A percentile compares a stretch with the other conserved stretches of the same genome.
phyloP scores from a whole-genome alignment of 768 basidiomycete species.

The Tephrocybe sp. region DNA sequence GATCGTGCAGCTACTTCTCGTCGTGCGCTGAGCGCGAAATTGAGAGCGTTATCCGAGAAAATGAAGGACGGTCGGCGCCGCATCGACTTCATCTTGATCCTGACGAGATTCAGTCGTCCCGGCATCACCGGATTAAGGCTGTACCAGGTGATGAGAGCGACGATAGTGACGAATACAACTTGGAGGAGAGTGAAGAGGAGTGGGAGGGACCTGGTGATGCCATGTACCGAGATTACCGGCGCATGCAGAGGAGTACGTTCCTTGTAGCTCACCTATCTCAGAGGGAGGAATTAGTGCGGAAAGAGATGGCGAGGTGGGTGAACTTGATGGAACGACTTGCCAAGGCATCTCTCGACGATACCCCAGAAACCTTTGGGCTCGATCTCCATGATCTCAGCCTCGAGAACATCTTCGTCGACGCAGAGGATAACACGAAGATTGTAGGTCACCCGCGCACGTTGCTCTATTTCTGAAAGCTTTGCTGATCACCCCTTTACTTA shows the following conservation, averaged over 20 bases:
- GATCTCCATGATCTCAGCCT: constrained; percentile 86
- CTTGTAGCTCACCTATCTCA: constrained; percentile 65
- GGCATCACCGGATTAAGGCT: constrained; percentile 66
- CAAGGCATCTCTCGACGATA: constrained; percentile 26
- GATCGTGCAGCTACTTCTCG: constrained; percentile 54
- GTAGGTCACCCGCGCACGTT: constrained; percentile 42
- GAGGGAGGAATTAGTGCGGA: constrained; percentile 59
- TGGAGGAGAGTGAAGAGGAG: constrained; percentile 78
- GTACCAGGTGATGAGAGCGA: constrained; percentile 74
- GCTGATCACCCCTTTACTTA: constrained; percentile 12
- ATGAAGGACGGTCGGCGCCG: constrained; percentile 72
- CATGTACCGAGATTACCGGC: constrained; percentile 82
- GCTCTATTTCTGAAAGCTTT: not conserved
- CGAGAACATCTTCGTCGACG: constrained; percentile 83
- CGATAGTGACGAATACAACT: constrained; percentile 75
- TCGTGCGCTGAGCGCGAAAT: constrained; percentile 75
- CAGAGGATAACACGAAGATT: constrained; percentile 60
- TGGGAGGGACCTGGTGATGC: constrained; percentile 74
- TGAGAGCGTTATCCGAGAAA: constrained; percentile 68
- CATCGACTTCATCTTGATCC: constrained; percentile 81
- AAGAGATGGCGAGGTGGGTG: constrained; percentile 74
- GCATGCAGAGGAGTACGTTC: constrained; percentile 79
- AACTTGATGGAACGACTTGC: constrained; percentile 60
- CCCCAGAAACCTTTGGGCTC: constrained; percentile 62
- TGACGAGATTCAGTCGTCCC: constrained; percentile 65